A percentile compares a stretch with the other conserved stretches of the same genome.
phyloP scores from a whole-genome alignment of 495 filamentous ascomycete genomes.

The Penicillium parvum region DNA sequence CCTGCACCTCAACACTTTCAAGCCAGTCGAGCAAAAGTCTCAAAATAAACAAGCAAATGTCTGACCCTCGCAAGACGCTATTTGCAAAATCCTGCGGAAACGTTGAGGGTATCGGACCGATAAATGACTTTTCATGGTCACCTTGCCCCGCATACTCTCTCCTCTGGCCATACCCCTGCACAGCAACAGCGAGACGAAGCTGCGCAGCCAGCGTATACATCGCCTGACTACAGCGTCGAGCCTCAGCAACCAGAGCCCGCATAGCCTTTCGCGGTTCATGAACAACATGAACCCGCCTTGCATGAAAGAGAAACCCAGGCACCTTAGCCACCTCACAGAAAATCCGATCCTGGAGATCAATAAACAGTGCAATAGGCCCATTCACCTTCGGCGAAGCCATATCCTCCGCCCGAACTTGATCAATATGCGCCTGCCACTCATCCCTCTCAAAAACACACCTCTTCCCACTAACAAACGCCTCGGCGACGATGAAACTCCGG shows the following conservation, averaged over 20 bases:
- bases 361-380: conserved; percentile 14
- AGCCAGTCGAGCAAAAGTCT: conserved; percentile 13
- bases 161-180: conserved; percentile 5
- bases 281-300: conserved; percentile 5
- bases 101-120: conserved; percentile 17
- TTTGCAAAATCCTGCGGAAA: conserved; percentile 21
- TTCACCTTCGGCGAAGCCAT: conserved; percentile 14
- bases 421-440: conserved; percentile 28
- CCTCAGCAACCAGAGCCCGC: neutral
- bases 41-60: conserved; percentile 15
- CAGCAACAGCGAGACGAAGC: conserved; percentile 13
- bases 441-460: conserved; percentile 24
- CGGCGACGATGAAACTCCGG: conserved; percentile 26
- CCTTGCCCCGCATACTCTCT: neutral
- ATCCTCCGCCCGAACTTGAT: conserved; percentile 22
- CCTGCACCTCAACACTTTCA: neutral
- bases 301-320: conserved; percentile 15
- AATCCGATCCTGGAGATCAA: conserved; percentile 22
- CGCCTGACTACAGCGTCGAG: conserved; percentile 2
- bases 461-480: conserved; percentile 21
- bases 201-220: conserved; percentile 8
- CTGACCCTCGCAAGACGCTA: conserved; percentile 16
- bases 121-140: conserved; percentile 7
- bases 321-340: conserved; percentile 22
- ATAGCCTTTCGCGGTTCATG: neutral